phyloP scores from a whole-genome alignment of 495 filamentous ascomycete genomes.

The Talaromyces nanjingensis region DNA sequence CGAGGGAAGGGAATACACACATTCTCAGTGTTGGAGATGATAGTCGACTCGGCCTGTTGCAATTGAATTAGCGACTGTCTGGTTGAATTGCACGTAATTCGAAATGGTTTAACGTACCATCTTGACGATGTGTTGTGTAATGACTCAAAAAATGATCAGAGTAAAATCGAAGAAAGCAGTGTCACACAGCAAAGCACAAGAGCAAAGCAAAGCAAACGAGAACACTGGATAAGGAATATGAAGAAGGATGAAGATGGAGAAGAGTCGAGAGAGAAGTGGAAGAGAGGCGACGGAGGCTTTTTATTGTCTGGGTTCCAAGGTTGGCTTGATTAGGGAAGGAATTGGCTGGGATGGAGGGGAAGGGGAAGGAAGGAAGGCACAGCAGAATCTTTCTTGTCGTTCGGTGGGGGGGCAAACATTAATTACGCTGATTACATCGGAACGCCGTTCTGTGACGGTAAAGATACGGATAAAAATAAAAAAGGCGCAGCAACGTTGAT shows the following conservation, averaged over 20 bases:
- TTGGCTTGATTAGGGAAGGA: slow-evolving; percentile 12
- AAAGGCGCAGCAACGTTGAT: not conserved
- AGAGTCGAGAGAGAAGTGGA: slow-evolving; percentile 4
- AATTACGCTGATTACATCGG: not conserved
- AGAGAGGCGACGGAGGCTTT: slow-evolving; percentile 10
- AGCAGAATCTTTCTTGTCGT: not conserved
- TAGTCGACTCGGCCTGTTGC: slow-evolving; percentile 45
- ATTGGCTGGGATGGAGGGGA: slow-evolving; percentile 14
- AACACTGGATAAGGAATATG: slow-evolving; percentile 15
- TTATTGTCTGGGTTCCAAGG: slow-evolving; percentile 8
- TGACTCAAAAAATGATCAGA: slow-evolving; percentile 18
- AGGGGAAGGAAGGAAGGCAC: slow-evolving; percentile 11
- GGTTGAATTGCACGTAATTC: not conserved
- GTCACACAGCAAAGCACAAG: not conserved
- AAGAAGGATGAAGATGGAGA: slow-evolving; percentile 10
- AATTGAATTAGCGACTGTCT: not conserved
- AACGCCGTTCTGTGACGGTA: not conserved
- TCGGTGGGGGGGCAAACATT: not conserved
- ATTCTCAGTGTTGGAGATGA: slow-evolving; percentile 65
- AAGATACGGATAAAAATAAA: not conserved
- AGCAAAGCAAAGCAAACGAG: slow-evolving; percentile 19
- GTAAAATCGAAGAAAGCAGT: slow-evolving; percentile 16
- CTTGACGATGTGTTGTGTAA: slow-evolving; percentile 34
- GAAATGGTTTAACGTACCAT: slow-evolving; percentile 24
- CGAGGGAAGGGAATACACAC: slow-evolving; percentile 33